Evolutionary conservation across 176 grass and related monocot genomes (phyloP).

Genomic region (Canna indica): DNA sequence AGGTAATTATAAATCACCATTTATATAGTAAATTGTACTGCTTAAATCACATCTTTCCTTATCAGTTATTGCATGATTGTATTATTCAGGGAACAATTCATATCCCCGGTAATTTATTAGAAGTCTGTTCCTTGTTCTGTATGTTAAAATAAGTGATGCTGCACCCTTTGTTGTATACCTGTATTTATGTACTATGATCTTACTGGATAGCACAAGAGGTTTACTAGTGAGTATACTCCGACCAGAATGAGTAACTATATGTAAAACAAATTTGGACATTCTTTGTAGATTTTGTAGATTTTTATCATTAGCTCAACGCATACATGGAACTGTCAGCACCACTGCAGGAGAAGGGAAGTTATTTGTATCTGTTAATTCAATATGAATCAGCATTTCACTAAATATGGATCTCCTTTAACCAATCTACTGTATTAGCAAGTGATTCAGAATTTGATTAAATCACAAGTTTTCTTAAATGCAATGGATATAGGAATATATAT

Average conservation of each 20-base stretch:
- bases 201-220: neutral
- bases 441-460: neutral
- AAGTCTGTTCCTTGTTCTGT: neutral
- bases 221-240: neutral
- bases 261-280: too few species aligned
- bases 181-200: neutral
- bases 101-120: neutral
- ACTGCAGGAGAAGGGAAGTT: too few species aligned
- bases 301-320: too few species aligned
- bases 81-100: neutral
- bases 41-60: neutral
- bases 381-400: too few species aligned
- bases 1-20: conserved; percentile 27
- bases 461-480: neutral
- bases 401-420: neutral
- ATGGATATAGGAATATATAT: neutral
- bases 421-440: neutral
- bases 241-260: too few species aligned
- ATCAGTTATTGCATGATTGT: neutral
- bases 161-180: neutral
- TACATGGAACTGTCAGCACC: too few species aligned
- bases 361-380: too few species aligned
- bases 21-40: neutral
- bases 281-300: too few species aligned
- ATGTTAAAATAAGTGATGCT: neutral